Evolutionary conservation across 1,284 basidiomycete genomes (phyloP), one percentile per base, ranked within the genome.

Genomic region (Taiwanofungus camphoratus): DNA sequence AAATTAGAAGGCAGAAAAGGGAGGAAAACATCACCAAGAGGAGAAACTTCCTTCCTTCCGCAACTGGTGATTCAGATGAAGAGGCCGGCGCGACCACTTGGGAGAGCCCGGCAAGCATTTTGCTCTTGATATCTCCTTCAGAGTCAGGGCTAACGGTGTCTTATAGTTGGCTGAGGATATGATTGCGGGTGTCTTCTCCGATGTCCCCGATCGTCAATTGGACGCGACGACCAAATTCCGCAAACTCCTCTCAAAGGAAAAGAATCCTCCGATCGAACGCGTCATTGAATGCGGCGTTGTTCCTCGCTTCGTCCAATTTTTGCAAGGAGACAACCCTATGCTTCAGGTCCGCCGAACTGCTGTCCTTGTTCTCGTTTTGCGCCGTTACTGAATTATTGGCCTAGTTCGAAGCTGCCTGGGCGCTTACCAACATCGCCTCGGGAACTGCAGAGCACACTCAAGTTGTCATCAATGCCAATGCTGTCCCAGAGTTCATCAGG

Each of bases 391-490:
- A 53, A 46, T 42, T 40, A 51, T 19, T 29, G 34, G 42, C 38
- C 24, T 42, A 98, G 91, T 99, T 99, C 60, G 95, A 99, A 69
- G 95, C 96, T 41, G 96, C 96, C 5, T 99, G 96, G 96, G 96
- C 96, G 35, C 77, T 99, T 55, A 99, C 96, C 59, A 99, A 99
- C 74, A 99, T 99, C 55, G 96, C 96, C 13, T 99, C 96, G 41
- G 96, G 96, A 39, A 99, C 96, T 27, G 94, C 94, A 24, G 92
- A 96, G 54, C 96, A 99, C 67, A 99, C 94, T 36, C 92, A 97
- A 69, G 92, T 97, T 47, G 96, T 99, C 44, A 99, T 99, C 65
- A 82, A 79, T 53, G 88, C 93, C 24, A 84, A 87, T 46, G 95
- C 95, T 30, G 94, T 99, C 21, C 94, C 94, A n/a, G 86, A 94